Conservation (phyloP, 2,329 filamentous ascomycete species). For the Fusarium subglutinans region DNA sequence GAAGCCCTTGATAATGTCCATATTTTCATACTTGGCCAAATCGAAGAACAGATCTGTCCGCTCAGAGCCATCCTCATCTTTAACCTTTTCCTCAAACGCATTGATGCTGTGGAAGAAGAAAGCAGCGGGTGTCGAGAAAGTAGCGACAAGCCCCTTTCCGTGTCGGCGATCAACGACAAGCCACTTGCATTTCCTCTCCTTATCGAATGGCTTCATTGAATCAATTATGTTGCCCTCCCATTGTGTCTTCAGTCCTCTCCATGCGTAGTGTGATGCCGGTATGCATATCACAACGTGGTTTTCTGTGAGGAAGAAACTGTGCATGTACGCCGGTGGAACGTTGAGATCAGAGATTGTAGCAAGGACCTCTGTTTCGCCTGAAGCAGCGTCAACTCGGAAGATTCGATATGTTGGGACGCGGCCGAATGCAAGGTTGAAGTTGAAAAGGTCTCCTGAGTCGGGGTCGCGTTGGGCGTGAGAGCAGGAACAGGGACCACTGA, state of each 20-base stretch:
- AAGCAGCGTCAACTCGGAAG: conserved; percentile 70
- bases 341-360: conserved; percentile 67
- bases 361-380: conserved; percentile 74
- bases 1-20: conserved; percentile 71
- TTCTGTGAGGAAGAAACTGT: conserved; percentile 79
- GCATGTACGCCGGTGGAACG: conserved; percentile 75
- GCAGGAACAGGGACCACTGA: conserved; percentile 73
- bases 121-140: conserved; percentile 72
- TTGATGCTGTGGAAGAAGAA: conserved; percentile 87
- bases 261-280: conserved; percentile 70
- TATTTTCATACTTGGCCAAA: conserved; percentile 68
- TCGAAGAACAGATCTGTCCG: conserved; percentile 70
- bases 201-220: conserved; percentile 71
- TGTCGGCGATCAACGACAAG: conserved; percentile 75
- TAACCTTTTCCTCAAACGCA: conserved; percentile 70
- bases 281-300: conserved; percentile 79
- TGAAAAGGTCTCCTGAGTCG: conserved; percentile 78
- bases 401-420: conserved; percentile 69
- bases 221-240: conserved; percentile 75
- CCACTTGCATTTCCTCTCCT: conserved; percentile 69
- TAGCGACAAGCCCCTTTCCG: conserved; percentile 72
- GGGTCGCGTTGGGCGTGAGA: conserved; percentile 79
- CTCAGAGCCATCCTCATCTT: conserved; percentile 46
- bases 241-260: conserved; percentile 67
- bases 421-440: conserved; percentile 79